Conservation (phyloP, 768 basidiomycete genomes). For the Paxillus ammoniavirescens region DNA sequence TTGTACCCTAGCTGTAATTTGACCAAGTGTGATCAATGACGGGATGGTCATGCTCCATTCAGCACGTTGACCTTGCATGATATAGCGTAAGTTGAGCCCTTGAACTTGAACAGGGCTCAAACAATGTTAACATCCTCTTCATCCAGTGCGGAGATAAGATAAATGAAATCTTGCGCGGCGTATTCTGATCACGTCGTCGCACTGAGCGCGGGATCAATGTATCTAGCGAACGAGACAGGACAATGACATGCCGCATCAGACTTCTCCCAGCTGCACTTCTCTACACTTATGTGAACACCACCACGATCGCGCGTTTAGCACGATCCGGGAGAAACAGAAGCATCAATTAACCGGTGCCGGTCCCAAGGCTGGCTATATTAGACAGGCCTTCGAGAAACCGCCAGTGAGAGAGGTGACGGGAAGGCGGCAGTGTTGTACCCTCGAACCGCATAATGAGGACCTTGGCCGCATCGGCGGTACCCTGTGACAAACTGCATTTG, state of each 20-base stretch:
- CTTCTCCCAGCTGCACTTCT: background rate
- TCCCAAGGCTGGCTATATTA: background rate
- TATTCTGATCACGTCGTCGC: slow-evolving; percentile 5
- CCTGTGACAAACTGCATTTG: background rate
- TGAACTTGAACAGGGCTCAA: background rate
- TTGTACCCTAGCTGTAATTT: background rate
- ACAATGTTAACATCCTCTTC: background rate
- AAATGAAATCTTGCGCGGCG: slow-evolving; percentile 10
- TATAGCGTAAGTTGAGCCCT: slow-evolving; percentile 21
- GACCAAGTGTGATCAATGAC: background rate
- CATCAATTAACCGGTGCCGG: slow-evolving; percentile 9
- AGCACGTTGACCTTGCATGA: background rate
- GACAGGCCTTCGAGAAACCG: slow-evolving; percentile 1
- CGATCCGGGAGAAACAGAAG: background rate
- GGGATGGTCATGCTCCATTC: background rate
- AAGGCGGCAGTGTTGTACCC: background rate
- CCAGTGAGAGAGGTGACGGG: slow-evolving; percentile 7
- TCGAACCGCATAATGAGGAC: background rate
- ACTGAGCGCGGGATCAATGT: slow-evolving; percentile 5
- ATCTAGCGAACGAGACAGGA: slow-evolving; percentile 6
- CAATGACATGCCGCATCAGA: background rate
- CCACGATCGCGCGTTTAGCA: background rate
- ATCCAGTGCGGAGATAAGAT: slow-evolving; percentile 25
- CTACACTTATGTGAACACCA: background rate
- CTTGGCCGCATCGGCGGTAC: background rate